Evolutionary conservation across 805 yeast genomes (phyloP).

Genomic region (Pichia pseudocactophila): DNA sequence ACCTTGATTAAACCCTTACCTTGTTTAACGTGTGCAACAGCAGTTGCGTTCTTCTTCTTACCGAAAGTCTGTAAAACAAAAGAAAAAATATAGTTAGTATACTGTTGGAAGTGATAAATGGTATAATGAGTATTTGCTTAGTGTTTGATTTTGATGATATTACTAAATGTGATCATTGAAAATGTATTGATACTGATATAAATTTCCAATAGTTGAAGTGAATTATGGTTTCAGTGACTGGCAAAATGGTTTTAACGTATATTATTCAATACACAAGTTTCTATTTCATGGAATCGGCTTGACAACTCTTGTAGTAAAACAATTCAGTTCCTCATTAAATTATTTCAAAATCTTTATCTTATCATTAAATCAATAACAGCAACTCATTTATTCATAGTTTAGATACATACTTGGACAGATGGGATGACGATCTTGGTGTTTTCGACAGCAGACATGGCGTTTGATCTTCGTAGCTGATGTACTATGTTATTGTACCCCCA

Average conservation of each 20-base stretch:
- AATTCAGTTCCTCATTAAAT: too few relatives aligned
- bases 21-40: slow-evolving; percentile 99
- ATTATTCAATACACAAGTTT: too few relatives aligned
- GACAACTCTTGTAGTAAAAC: too few relatives aligned
- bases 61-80: slow-evolving; percentile 79
- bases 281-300: too few relatives aligned
- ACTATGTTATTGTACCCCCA: background rate
- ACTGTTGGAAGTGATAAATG: background rate
- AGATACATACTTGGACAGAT: slow-evolving; percentile 77
- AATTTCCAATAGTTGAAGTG: too few relatives aligned
- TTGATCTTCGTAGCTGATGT: background rate
- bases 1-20: slow-evolving; percentile 99
- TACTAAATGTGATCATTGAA: too few relatives aligned
- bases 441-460: slow-evolving; percentile 32
- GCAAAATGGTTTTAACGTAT: too few relatives aligned
- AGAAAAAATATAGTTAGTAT: slow-evolving; percentile 16
- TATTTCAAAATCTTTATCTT: too few relatives aligned
- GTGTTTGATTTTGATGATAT: too few relatives aligned
- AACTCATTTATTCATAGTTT: background rate
- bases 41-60: slow-evolving; percentile 99
- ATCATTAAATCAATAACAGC: background rate
- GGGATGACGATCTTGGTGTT: slow-evolving; percentile 28
- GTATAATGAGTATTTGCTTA: too few relatives aligned
- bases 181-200: too few relatives aligned
- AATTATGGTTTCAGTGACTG: too few relatives aligned